Evolutionary conservation across 2,329 filamentous ascomycete species (phyloP).

Genomic region (Arthrobotrys sphaeroides): DNA sequence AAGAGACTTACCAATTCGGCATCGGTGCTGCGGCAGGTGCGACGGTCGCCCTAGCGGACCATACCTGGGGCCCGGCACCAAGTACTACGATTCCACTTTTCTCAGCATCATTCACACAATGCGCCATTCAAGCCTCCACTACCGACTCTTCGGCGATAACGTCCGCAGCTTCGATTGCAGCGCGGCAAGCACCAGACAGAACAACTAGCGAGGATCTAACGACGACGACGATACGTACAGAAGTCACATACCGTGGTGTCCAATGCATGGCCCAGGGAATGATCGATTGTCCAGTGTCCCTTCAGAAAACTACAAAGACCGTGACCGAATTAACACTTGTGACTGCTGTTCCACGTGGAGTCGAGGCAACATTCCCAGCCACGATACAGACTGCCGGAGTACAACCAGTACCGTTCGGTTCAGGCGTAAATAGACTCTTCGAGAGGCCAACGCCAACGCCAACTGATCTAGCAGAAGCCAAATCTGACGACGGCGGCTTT

Average conservation of each 20-base stretch:
- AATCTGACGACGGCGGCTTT: conserved; percentile 34
- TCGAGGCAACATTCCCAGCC: conserved; percentile 62
- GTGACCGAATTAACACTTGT: conserved; percentile 61
- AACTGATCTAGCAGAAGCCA: conserved; percentile 61
- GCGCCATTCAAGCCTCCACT: conserved; percentile 5
- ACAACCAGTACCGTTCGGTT: conserved; percentile 63
- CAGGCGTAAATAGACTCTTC: conserved; percentile 60
- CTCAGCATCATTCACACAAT: conserved; percentile 65
- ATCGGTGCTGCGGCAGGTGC: conserved; percentile 68
- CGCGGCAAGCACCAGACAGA: conserved; percentile 1
- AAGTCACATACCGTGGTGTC: conserved; percentile 63
- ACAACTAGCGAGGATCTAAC: conserved; percentile 57
- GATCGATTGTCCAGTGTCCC: conserved; percentile 66
- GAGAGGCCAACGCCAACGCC: conserved; percentile 64
- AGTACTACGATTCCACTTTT: conserved; percentile 66
- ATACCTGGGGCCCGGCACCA: conserved; percentile 66
- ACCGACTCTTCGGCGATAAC: background rate
- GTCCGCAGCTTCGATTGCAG: background rate
- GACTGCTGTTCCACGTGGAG: conserved; percentile 62
- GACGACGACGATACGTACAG: conserved; percentile 62
- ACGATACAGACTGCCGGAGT: conserved; percentile 59
- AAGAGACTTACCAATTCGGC: conserved; percentile 66
- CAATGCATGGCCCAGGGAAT: conserved; percentile 63
- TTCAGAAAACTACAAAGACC: conserved; percentile 63
- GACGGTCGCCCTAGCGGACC: conserved; percentile 62